Base-by-base conservation (phyloP, 257 asterid species). In the Haberlea rhodopensis region DNA sequence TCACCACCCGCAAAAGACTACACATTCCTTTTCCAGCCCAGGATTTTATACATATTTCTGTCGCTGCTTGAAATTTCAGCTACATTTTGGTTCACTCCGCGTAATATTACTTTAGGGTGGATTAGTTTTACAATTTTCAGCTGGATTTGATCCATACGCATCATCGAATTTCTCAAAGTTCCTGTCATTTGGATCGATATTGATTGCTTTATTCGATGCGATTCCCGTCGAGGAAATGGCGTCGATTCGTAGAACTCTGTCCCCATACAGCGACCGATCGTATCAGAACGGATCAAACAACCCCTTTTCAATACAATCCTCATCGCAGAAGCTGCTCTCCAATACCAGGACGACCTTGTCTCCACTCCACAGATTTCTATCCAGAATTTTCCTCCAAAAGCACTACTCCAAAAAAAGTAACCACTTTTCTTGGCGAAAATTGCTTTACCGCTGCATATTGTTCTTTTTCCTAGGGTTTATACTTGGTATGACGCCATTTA, bases 181-280 rank as follows among this genome's bases (percentile, higher is more conserved):
- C 22, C 46, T 25, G 37, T 68, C 69, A 53, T 29, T 73, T 37
- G 65, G 27, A 27, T 28, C 56, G 29, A 56, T 45, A 23, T 48
- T 62, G 69, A 23, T 65, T 56, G 68, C 46, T 40, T 56, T 29
- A 31, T 65, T 73, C 72, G 72, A 77, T 84, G 81, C 78, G 68
- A 58, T 70, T 74, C 68, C 55, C 29, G 51, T 61, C 58, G 71
- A 45, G 28, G 62, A 64, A 69, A 91, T 91, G 98, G 92, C 96
- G 57, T 91, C 98, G 76, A 84, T 91, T 78, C 89, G 98, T 76
- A 85, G 96, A 76, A 84, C 95, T 60, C 77, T 79, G 48, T 87
- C 95, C 55, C 95, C 95, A n/a, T 85, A 81, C 77, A 74, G 74
- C 79, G 96, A 81, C 53, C 92, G 95, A 71, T 76, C 85, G 60